Evolutionary conservation across 371 early-diverging fungal species (phyloP).

Genomic region (Mucor piriformis): DNA sequence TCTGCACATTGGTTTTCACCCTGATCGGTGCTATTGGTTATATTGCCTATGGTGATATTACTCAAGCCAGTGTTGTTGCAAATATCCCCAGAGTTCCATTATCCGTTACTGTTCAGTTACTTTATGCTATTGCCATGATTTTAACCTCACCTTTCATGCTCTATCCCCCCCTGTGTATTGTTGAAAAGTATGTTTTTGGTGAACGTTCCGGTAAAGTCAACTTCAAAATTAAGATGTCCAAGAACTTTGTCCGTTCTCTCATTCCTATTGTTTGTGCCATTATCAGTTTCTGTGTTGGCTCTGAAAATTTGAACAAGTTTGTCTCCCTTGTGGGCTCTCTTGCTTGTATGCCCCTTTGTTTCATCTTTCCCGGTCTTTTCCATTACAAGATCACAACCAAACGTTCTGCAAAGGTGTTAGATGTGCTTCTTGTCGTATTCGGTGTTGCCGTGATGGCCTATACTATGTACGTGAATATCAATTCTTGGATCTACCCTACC

Average conservation of each 20-base stretch:
- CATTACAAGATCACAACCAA: conserved; percentile 59
- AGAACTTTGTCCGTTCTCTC: conserved; percentile 63
- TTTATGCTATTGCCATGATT: conserved; percentile 80
- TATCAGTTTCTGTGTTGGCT: conserved; percentile 65
- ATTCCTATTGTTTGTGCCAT: conserved; percentile 60
- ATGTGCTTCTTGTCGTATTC: conserved; percentile 52
- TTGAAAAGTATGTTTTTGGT: conserved; percentile 61
- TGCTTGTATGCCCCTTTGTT: conserved; percentile 49
- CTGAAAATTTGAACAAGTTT: conserved; percentile 69
- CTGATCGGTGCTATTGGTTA: conserved; percentile 75
- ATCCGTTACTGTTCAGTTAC: conserved; percentile 62
- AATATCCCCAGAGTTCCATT: conserved; percentile 60
- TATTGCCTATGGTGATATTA: conserved; percentile 69
- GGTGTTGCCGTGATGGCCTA: conserved; percentile 60
- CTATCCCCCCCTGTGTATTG: conserved; percentile 74
- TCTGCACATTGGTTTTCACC: conserved; percentile 65
- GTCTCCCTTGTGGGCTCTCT: conserved; percentile 63
- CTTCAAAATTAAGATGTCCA: conserved; percentile 62
- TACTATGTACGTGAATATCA: conserved; percentile 24
- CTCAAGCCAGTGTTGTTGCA: conserved; percentile 71
- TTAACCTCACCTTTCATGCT: conserved; percentile 77
- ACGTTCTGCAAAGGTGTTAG: conserved; percentile 35
- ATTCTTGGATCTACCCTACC: conserved; percentile 26
- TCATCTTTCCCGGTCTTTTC: conserved; percentile 63
- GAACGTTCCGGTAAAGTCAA: conserved; percentile 37